A percentile compares a stretch with the other conserved stretches of the same genome.
phyloP scores from a whole-genome alignment of 1,139 yeast genomes.

The Geotrichum klebahnii region DNA sequence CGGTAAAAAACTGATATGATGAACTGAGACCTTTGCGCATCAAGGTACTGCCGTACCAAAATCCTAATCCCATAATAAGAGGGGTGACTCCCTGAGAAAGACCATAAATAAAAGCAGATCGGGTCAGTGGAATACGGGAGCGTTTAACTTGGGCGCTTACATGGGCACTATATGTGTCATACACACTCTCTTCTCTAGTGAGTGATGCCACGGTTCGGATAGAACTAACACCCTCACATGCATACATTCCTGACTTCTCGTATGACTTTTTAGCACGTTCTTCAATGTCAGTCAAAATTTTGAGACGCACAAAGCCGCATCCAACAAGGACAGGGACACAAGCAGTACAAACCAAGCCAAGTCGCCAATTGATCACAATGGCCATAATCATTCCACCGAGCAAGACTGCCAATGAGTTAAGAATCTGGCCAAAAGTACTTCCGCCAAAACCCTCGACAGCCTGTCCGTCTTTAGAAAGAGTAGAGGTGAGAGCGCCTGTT shows the following conservation, averaged over 20 bases:
- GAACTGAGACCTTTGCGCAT: constrained; percentile 31
- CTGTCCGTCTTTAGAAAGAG: constrained; percentile 80
- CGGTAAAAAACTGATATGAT: constrained; percentile 37
- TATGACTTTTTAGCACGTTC: constrained; percentile 43
- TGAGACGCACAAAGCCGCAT: constrained; percentile 73
- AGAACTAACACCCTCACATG: constrained; percentile 39
- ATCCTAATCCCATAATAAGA: constrained; percentile 41
- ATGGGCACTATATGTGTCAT: constrained; percentile 30
- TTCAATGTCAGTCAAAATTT: constrained; percentile 69
- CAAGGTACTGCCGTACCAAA: constrained; percentile 42
- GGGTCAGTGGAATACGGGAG: constrained; percentile 33
- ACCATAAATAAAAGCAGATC: constrained; percentile 38
- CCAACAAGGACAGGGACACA: constrained; percentile 66
- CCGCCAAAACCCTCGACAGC: constrained; percentile 82
- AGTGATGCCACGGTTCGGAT: constrained; percentile 41
- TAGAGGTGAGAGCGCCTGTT: constrained; percentile 77
- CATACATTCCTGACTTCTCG: constrained; percentile 40
- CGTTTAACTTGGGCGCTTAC: constrained; percentile 34
- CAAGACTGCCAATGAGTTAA: constrained; percentile 68
- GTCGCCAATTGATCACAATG: constrained; percentile 62
- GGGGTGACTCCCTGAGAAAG: constrained; percentile 40
- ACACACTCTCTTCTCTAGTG: constrained; percentile 40
- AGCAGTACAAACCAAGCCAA: constrained; percentile 59
- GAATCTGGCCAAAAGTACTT: constrained; percentile 73
- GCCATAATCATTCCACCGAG: constrained; percentile 69